A percentile compares a stretch with the other conserved stretches of the same genome.
These are phyloP conservation scores for Coemansia sp. DNA, from an alignment of 192 early-diverging fungal species.

Conservation along the genomic window DNA sequence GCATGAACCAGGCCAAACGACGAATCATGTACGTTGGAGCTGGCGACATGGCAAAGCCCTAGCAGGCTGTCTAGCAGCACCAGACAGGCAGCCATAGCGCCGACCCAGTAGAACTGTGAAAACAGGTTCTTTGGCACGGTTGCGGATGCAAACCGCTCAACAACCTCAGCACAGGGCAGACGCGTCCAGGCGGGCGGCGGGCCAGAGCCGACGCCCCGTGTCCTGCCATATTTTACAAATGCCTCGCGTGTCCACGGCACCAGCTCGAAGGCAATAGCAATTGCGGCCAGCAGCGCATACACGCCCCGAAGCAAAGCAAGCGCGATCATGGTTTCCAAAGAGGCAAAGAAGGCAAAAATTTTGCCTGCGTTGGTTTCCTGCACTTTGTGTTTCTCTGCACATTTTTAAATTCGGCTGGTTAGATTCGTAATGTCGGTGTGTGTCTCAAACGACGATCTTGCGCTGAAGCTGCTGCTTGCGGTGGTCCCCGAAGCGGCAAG, in stretches of 20 bases:
- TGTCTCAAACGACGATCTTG: constrained; percentile 35
- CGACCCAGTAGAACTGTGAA: constrained; percentile 33
- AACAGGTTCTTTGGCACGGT: constrained; percentile 40
- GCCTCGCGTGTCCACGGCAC: constrained; percentile 43
- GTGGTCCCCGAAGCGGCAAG: constrained; percentile 29
- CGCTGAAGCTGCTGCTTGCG: constrained; percentile 42
- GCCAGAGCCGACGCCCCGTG: too few relatives aligned
- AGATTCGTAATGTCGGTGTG: constrained; percentile 28
- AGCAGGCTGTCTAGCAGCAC: constrained; percentile 16
- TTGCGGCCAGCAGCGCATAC: constrained; percentile 18
- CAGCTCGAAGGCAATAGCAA: constrained; percentile 25
- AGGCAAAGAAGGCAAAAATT: not conserved
- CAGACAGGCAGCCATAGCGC: constrained; percentile 7
- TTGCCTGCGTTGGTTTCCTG: too few relatives aligned
- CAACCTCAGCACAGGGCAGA: not conserved
- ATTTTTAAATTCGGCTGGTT: not conserved
- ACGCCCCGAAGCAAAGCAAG: constrained; percentile 3
- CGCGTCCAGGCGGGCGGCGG: too few relatives aligned
- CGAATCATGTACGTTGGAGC: not conserved
- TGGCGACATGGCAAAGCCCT: not conserved
- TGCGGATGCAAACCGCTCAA: constrained; percentile 4
- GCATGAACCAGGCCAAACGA: not conserved
- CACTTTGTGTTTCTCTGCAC: not conserved
- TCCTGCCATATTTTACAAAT: constrained; percentile 45
- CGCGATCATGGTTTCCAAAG: not conserved